phyloP scores from a whole-genome alignment of 305 asterid genomes.

The Euphrasia arctica region DNA sequence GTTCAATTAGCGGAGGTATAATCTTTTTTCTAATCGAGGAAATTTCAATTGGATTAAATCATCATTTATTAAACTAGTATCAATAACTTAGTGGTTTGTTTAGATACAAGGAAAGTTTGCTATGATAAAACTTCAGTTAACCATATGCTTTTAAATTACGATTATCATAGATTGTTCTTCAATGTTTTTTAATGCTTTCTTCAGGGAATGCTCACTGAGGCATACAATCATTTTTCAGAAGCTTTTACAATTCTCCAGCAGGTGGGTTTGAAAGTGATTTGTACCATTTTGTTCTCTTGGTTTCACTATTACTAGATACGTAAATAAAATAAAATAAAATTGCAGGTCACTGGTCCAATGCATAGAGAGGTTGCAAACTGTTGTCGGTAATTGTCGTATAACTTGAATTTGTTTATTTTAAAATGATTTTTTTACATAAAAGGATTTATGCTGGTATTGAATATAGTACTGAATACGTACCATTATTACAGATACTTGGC shows the following conservation, averaged over 20 bases:
- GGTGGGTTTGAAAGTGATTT: constrained; percentile 33
- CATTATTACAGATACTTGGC: constrained; percentile 70
- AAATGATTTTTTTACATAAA: constrained; percentile 9
- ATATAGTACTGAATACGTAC: constrained; percentile 20
- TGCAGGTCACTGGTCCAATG: constrained; percentile 98
- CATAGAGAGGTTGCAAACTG: constrained; percentile 97
- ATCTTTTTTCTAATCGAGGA: constrained; percentile 9
- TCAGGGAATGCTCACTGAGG: constrained; percentile 92
- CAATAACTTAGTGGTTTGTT: constrained; percentile 16
- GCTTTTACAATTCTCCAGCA: constrained; percentile 93
- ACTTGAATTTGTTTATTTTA: constrained; percentile 23
- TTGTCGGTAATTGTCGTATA: constrained; percentile 60
- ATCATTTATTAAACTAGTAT: not conserved
- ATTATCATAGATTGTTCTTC: constrained; percentile 1
- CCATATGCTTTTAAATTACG: not conserved
- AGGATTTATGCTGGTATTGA: constrained; percentile 17
- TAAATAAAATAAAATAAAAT: constrained; percentile 11
- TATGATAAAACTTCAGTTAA: constrained; percentile 5
- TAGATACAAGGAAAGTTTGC: constrained; percentile 1
- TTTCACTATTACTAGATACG: not conserved
- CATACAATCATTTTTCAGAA: constrained; percentile 68
- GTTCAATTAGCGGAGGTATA: constrained; percentile 91
- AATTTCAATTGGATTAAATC: constrained; percentile 7
- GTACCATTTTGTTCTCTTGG: constrained; percentile 17
- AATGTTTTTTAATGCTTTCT: constrained; percentile 23